These are phyloP conservation scores for Prosopis cineraria DNA, from an alignment of 306 rosid genomes.

Conservation along the genomic window DNA sequence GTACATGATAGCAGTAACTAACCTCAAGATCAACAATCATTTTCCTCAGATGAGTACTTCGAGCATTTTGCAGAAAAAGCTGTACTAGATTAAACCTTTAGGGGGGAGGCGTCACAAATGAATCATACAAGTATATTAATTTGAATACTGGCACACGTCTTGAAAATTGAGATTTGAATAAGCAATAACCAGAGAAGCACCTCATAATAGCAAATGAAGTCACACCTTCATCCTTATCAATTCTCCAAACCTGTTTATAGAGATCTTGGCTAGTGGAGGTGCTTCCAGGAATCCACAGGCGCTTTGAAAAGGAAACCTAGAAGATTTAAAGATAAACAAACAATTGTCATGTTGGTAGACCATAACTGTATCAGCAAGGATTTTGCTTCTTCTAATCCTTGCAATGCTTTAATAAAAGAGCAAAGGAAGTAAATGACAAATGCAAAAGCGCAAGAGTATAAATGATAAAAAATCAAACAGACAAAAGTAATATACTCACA, in stretches of 20 bases:
- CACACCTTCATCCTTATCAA: constrained; percentile 82
- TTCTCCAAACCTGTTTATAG: constrained; percentile 73
- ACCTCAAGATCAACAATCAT: constrained; percentile 93
- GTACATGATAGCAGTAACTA: constrained; percentile 27
- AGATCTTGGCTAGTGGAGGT: constrained; percentile 64
- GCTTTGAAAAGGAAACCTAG: constrained; percentile 85
- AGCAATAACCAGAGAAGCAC: constrained; percentile 41
- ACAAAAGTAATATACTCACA: constrained; percentile 59
- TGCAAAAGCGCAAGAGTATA: background rate
- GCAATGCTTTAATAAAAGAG: background rate
- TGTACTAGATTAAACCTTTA: constrained; percentile 80
- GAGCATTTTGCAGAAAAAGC: constrained; percentile 68
- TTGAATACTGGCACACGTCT: constrained; percentile 10
- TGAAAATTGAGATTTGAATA: constrained; percentile 24
- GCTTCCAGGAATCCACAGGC: constrained; percentile 72
- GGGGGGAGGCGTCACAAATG: constrained; percentile 33
- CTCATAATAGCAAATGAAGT: constrained; percentile 88
- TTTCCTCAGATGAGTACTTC: constrained; percentile 68
- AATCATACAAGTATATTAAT: constrained; percentile 29
- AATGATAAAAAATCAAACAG: background rate
- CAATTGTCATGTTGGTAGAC: constrained; percentile 17
- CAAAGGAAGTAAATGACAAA: constrained; percentile 22
- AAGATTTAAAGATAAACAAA: constrained; percentile 3
- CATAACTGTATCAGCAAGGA: constrained; percentile 24
- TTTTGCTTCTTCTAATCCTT: background rate